Base-by-base conservation (phyloP, 495 filamentous ascomycete species). In the Amorphotheca resinae region DNA sequence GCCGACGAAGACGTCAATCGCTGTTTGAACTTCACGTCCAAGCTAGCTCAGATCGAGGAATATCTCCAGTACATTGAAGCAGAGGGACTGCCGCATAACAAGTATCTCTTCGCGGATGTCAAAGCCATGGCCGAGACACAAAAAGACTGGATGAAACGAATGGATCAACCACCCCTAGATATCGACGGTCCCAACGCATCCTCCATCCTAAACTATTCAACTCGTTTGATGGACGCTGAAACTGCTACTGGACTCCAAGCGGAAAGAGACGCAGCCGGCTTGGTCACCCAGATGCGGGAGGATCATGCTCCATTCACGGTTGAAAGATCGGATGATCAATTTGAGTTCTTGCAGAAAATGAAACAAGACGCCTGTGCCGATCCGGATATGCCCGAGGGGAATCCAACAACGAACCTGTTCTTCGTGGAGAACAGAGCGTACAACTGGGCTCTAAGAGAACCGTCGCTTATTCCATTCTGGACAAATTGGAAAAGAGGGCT, bases 1-100 rank as follows among this genome's bases (percentile, higher is more conserved):
- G 49, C 53, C 0, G 53, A 55, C 32, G 53, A 55, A 39, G 53
- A 55, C 41, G 26, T 32, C 4, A 22, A 49, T 37, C 45, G 53
- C 3, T 28, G 33, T 12, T 35, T 49, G 0, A 1, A 33, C 4
- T 55, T 51, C 17, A 22, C 22, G 1, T 16, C 8, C 9, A 40
- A 39, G 12, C 25, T 55, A 11, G 25, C 3, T 2, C 20, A 55
- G 21, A 45, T 55, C 20, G 49, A 47, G 26, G 42, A 47, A 4
- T 52, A 46, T 22, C 18, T 52, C 9, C 22, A 28, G 11, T 20
- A 45, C 16, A 37, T 52, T 11, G 39, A 49, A 38, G 15, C 12
- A 5, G 23, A 49, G 4, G 36, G 40, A 1, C 4, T 45, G 5
- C 4, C 12, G 9, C 31, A 26, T 18, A 42, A 52, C 45, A 32